Conservation (phyloP, 176 grass and related monocot species). For the Zoysia pacifica region DNA sequence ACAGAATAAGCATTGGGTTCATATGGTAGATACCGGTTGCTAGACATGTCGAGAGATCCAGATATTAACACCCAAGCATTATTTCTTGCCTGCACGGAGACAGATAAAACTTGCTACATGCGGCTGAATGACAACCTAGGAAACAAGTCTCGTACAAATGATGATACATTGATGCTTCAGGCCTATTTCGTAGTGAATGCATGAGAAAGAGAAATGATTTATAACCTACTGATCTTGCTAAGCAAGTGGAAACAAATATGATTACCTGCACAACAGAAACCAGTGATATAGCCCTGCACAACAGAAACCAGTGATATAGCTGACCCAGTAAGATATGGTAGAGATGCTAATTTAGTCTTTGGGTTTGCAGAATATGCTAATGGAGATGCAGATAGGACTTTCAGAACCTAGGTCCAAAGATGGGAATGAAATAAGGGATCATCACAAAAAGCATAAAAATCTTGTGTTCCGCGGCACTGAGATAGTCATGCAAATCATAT, state of each 20-base stretch:
- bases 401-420: conserved; percentile 63
- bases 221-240: not conserved
- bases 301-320: conserved; percentile 76
- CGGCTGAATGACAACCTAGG: conserved; percentile 3
- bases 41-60: conserved; percentile 89
- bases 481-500: not conserved
- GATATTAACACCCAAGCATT: conserved; percentile 86
- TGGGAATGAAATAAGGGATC: not conserved
- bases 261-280: conserved; percentile 79
- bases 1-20: conserved; percentile 16
- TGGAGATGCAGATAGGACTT: conserved; percentile 79
- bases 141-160: conserved; percentile 2
- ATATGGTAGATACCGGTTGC: conserved; percentile 62
- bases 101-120: conserved; percentile 16
- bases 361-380: conserved; percentile 95
- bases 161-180: not conserved
- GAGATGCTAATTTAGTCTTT: conserved; percentile 62
- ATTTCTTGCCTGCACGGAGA: conserved; percentile 76
- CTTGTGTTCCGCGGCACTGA: not conserved
- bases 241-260: conserved; percentile 27
- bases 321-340: conserved; percentile 76
- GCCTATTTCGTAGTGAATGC: not conserved
- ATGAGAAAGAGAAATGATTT: conserved; percentile 1
- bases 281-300: too few relatives aligned
- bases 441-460: not conserved